Percentiles rank a stretch among this genome's conserved stretches.
These are phyloP conservation scores for Metarhizium album DNA, from an alignment of 2,329 filamentous ascomycete species.

Conservation along the genomic window DNA sequence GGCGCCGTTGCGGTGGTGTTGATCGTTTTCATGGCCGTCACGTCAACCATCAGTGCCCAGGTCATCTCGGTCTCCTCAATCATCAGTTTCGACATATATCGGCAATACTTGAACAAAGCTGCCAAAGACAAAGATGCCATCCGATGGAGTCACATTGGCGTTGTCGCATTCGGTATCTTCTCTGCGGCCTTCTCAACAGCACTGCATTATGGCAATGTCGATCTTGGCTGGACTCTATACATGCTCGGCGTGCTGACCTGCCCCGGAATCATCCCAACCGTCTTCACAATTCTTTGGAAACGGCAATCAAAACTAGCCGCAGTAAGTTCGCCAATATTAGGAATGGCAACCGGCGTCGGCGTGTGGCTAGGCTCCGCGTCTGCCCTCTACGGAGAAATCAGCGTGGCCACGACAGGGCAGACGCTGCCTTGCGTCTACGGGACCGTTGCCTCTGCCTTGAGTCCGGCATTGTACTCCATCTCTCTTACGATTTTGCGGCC, in stretches of 20 bases:
- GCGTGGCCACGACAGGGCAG: constrained; percentile 35
- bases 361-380: constrained; percentile 41
- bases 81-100: constrained; percentile 42
- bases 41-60: constrained; percentile 41
- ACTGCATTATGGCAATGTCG: constrained; percentile 37
- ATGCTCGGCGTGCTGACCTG: constrained; percentile 44
- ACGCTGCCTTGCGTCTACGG: constrained; percentile 35
- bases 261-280: constrained; percentile 41
- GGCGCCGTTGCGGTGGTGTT: constrained; percentile 58
- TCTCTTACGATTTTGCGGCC: constrained; percentile 34
- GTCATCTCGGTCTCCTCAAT: constrained; percentile 43
- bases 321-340: constrained; percentile 37
- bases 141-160: constrained; percentile 39
- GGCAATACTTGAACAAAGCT: constrained; percentile 34
- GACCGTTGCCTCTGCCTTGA: constrained; percentile 35
- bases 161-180: constrained; percentile 40
- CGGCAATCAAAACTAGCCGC: constrained; percentile 38
- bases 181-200: constrained; percentile 1
- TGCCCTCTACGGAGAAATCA: constrained; percentile 34
- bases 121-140: constrained; percentile 39
- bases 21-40: constrained; percentile 70
- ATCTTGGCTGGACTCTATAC: constrained; percentile 43
- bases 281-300: constrained; percentile 41
- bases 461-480: constrained; percentile 31
- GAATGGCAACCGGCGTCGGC: constrained; percentile 37